phyloP scores from a whole-genome alignment of 306 rosid genomes.

The Vigna radiata region DNA sequence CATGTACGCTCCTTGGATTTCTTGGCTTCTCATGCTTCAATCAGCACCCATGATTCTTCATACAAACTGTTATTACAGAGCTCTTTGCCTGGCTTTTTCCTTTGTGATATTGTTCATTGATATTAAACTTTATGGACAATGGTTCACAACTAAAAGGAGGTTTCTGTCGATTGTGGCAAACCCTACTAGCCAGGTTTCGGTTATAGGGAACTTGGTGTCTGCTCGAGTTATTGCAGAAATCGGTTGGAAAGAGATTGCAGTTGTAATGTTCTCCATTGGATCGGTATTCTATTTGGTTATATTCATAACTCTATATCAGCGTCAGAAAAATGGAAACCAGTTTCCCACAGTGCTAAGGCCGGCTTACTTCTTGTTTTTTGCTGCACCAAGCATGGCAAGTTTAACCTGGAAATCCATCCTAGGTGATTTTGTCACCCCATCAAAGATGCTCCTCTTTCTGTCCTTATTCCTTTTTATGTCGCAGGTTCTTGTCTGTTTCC shows the following conservation, averaged over 20 bases:
- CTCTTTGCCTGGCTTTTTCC: slow-evolving; percentile 51
- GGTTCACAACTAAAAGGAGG: slow-evolving; percentile 60
- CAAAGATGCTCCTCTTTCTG: slow-evolving; percentile 67
- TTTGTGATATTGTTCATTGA: slow-evolving; percentile 54
- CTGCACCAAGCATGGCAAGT: slow-evolving; percentile 66
- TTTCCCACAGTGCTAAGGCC: slow-evolving; percentile 54
- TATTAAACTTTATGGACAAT: slow-evolving; percentile 54
- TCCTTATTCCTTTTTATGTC: slow-evolving; percentile 59
- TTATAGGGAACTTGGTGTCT: slow-evolving; percentile 57
- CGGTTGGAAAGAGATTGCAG: slow-evolving; percentile 61
- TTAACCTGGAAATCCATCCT: slow-evolving; percentile 63
- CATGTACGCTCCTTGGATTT: slow-evolving; percentile 64
- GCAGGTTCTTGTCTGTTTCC: slow-evolving; percentile 36
- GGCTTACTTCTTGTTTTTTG: slow-evolving; percentile 60
- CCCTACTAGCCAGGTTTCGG: slow-evolving; percentile 60
- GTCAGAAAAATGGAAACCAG: slow-evolving; percentile 44
- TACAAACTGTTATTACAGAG: background rate
- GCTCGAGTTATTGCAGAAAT: slow-evolving; percentile 53
- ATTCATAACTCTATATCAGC: slow-evolving; percentile 59
- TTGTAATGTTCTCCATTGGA: slow-evolving; percentile 55
- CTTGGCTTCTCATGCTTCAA: slow-evolving; percentile 64
- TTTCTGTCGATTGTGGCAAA: slow-evolving; percentile 58
- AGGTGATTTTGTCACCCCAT: slow-evolving; percentile 47
- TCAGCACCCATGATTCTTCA: slow-evolving; percentile 52
- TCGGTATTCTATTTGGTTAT: slow-evolving; percentile 56